Base-by-base conservation (phyloP, 2,329 filamentous ascomycete genomes). In the Dendryphion nanum region DNA sequence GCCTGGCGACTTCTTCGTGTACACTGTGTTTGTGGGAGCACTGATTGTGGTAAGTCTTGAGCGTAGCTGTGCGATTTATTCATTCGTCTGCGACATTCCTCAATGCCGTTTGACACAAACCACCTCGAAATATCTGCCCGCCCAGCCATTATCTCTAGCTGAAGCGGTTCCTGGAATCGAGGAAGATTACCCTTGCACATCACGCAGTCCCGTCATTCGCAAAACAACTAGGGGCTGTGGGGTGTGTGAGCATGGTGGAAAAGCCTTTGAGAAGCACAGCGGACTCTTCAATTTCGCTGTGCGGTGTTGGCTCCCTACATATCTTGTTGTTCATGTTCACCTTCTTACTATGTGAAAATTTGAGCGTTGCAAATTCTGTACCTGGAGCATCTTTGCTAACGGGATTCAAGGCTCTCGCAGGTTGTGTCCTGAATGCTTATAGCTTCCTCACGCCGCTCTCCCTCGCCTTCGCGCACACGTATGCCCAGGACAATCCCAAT, bases 381-480 rank as follows among this genome's bases (percentile, higher is more conserved):
- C 23, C n/a, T 26, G 23, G 23, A 26, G n/a, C 23, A 26, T 37
- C 5, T 39, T n/a, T 56, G 53, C 63, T 63, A 52, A 63, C 53
- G 51, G 53, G 47, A n/a, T 56, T 53, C 38, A 41, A 82, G 78
- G 60, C 68, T 36, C 56, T 79, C 36, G 77, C 78, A 55, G 73
- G 75, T 44, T 53, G 72, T 42, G 57, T 79, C 37, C 68, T 83
- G 18, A 71, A 73, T 35, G 68, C 71, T 30, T 62, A 65, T 40
- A 69, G 75, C 33, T 81, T 84, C 47, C 61, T 75, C 35, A 51
- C 64, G 37, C 59, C 85, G 10, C 75, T 98, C 37, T 82, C 86
- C 36, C 73, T 95, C 43, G 88, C 89, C 28, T 77, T 95, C 59
- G 75, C 79, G 34, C 96, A 96, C 63, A 95, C 89, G 5, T 86